phyloP scores from a whole-genome alignment of 768 basidiomycete species.

The Agaricus sinodeliciosus region DNA sequence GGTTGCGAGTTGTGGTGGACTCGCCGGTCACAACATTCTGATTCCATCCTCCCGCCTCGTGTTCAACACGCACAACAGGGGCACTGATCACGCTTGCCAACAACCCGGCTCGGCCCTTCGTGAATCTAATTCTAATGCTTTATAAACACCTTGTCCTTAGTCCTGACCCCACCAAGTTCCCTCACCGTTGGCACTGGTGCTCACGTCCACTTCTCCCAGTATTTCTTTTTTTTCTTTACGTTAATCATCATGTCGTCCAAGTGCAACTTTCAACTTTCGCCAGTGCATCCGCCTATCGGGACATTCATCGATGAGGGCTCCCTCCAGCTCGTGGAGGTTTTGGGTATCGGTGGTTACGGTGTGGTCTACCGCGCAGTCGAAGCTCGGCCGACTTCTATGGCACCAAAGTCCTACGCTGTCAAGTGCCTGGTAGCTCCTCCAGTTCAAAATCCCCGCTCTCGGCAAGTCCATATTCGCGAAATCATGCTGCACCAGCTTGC shows the following conservation, averaged over 20 bases:
- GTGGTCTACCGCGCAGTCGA: slow-evolving; percentile 91
- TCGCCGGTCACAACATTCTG: slow-evolving; percentile 21
- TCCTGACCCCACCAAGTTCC: slow-evolving; percentile 32
- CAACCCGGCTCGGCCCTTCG: slow-evolving; percentile 7
- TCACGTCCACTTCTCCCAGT: slow-evolving; percentile 21
- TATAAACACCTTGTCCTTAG: slow-evolving; percentile 13
- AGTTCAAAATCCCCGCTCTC: slow-evolving; percentile 49
- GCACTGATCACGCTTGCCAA: slow-evolving; percentile 35
- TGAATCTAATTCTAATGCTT: slow-evolving; percentile 6
- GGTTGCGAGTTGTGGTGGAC: slow-evolving; percentile 29
- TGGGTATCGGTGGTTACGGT: slow-evolving; percentile 94
- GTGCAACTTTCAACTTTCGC: slow-evolving; percentile 31
- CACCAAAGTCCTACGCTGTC: slow-evolving; percentile 71
- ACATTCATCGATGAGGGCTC: slow-evolving; percentile 82
- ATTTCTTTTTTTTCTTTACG: slow-evolving; percentile 16
- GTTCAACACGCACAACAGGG: slow-evolving; percentile 59
- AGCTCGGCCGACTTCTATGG: slow-evolving; percentile 35
- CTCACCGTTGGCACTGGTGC: slow-evolving; percentile 37
- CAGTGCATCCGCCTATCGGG: slow-evolving; percentile 58
- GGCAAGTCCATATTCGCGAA: slow-evolving; percentile 86
- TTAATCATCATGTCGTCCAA: slow-evolving; percentile 28
- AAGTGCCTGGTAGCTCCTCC: slow-evolving; percentile 77
- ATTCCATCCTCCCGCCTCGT: slow-evolving; percentile 57
- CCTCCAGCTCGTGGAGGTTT: slow-evolving; percentile 82
- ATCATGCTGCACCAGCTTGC: slow-evolving; percentile 81